Base-by-base conservation (phyloP, 768 basidiomycete species). In the Serendipita sp. region DNA sequence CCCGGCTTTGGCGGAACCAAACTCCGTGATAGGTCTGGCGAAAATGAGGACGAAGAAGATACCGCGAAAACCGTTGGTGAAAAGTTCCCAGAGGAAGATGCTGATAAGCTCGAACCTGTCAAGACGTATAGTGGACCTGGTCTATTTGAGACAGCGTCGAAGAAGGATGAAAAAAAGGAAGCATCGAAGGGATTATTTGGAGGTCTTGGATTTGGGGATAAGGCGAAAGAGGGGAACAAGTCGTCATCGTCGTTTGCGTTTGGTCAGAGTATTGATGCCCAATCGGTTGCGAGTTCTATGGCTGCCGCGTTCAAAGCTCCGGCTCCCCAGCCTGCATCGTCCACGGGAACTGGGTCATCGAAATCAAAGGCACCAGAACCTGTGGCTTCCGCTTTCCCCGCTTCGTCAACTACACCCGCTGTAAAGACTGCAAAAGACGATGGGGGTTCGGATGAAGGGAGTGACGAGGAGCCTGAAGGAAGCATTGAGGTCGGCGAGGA, bases 381-480 rank as follows among this genome's bases (percentile, higher is more conserved):
- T 3, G 22, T 42, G 3, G 9, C 44, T 28, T 20, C n/a, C 26
- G 61, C 38, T 41, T 26, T 24, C 22, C 38, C 64, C 41, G 62
- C 45, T 5, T 51, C 44, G 16, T 38, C 64, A 14, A 38, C 33
- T 17, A 50, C 5, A 73, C 72, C 3, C 71, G 69, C 22, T 71
- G 68, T 28, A 67, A 67, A 0, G 71, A 72, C 53, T 71, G 69
- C 62, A 20, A 63, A 63, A n/a, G n/a, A n/a, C n/a, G n/a, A 26
- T 31, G 24, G 44, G 0, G 70, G 69, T 31, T 70, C 69, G 2
- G 64, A 68, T 0, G 67, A 66, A 48, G 70, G 3, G 72, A 72
- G 42, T 2, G 73, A 72, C 38, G 72, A 68, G 38, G 71, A 71
- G 48, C 76, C 74, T 45, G 74, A 73, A 30, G 69, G 65, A 43